Base-by-base conservation (phyloP, 306 rosid genomes). In the Cicer pinnatifidum region DNA sequence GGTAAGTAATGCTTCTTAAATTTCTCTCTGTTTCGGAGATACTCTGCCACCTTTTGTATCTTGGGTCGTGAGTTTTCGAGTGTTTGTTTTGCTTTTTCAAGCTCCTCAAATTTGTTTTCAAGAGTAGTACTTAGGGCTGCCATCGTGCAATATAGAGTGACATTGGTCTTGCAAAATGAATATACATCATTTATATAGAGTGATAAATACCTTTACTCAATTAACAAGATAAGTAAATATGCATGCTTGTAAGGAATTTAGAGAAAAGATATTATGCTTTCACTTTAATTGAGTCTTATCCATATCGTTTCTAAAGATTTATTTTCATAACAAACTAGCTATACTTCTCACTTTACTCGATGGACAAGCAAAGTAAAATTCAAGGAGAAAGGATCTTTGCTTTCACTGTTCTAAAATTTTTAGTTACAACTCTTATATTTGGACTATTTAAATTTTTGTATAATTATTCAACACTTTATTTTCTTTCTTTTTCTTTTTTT, bases 1-100 rank as follows among this genome's bases (percentile, higher is more conserved):
- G 84, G 84, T 0, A 1, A 23, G 72, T 74, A 80, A 35, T 67
- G 8, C 10, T 68, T 6, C 4, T 28, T 0, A 6, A 68, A 80
- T 0, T 12, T 0, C 1, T 40, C 0, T 48, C 80, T 8, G 0
- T 16, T 6, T 6, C 80, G 19, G 44, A 80, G 44, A 68, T 48
- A 0, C 9, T 15, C 10, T 3, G 76, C 15, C 8, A 80, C 83
- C 13, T 3, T 6, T 41, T 80, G 83, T n/a, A 80, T 67, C 73
- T 67, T 80, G 8, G 76, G 19, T 2, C 0, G 0, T 39, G 12
- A 9, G 0, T 23, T 12, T 23, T 9, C 2, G 11, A 7, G 5
- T 46, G 0, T 33, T 44, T 3, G 11, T 3, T 16, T 13, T 23
- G 51, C 15, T 0, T 17, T 1, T 13, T 7, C 5, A 2, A 80